Percentiles rank a stretch among this genome's conserved stretches.
Evolutionary conservation across 2,329 filamentous ascomycete genomes (phyloP).

Genomic region (Leptodontidium sp.): DNA sequence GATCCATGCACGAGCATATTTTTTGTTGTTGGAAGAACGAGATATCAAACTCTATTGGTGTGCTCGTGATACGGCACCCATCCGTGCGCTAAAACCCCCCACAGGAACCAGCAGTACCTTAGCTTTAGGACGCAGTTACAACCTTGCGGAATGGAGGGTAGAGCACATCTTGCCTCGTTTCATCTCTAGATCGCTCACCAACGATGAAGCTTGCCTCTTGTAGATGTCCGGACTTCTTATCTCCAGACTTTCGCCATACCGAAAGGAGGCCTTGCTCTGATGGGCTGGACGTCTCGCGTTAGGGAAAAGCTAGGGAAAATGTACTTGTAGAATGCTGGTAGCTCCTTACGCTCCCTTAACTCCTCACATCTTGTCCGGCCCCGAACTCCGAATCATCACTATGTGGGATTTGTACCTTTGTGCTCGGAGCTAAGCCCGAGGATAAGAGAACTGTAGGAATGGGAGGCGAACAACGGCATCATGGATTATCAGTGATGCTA

Average conservation of each 20-base stretch:
- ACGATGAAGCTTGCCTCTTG: neutral
- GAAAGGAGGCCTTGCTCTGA: slow-evolving; percentile 5
- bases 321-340: neutral
- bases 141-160: neutral
- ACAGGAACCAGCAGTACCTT: neutral
- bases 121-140: neutral
- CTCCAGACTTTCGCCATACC: slow-evolving; percentile 2
- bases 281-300: neutral
- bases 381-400: slow-evolving; percentile 9
- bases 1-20: slow-evolving; percentile 7
- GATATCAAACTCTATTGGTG: slow-evolving; percentile 9
- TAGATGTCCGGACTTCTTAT: slow-evolving; percentile 16
- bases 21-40: neutral
- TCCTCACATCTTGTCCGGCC: neutral
- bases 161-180: neutral
- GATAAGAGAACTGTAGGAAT: neutral
- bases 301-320: neutral
- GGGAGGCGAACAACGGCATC: slow-evolving; percentile 14
- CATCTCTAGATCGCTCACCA: neutral
- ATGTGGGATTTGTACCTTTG: neutral
- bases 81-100: neutral
- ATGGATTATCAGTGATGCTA: slow-evolving; percentile 14
- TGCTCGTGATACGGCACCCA: slow-evolving; percentile 3
- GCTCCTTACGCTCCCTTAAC: neutral
- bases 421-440: neutral